A percentile compares a stretch with the other conserved stretches of the same genome.
Evolutionary conservation across 106 monocot species (phyloP).

Genomic region (Alisma plantagoaquatica): DNA sequence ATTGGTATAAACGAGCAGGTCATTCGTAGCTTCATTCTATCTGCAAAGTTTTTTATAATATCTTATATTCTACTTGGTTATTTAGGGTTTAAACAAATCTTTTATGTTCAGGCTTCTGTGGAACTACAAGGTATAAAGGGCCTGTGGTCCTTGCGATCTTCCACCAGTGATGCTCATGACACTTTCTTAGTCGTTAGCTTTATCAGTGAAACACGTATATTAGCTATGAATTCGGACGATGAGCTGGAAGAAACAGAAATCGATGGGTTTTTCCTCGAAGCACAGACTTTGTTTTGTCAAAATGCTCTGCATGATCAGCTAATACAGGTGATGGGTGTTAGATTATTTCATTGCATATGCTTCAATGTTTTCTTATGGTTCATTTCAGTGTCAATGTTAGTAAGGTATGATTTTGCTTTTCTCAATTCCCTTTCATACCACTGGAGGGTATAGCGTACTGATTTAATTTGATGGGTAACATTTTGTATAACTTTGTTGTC

Average conservation of each 20-base stretch:
- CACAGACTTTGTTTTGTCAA: constrained; percentile 92
- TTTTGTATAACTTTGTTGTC: too few species aligned
- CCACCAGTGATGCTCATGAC: constrained; percentile 69
- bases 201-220: constrained; percentile 86
- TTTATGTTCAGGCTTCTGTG: constrained; percentile 65
- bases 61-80: too few species aligned
- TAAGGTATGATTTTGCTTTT: too few species aligned
- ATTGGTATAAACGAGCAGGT: constrained; percentile 99
- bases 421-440: too few species aligned
- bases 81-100: too few species aligned
- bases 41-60: too few species aligned
- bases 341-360: too few species aligned
- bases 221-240: constrained; percentile 98
- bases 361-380: too few species aligned
- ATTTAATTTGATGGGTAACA: too few species aligned
- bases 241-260: constrained; percentile 98
- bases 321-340: constrained; percentile 78
- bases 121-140: constrained; percentile 99
- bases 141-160: constrained; percentile 83
- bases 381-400: too few species aligned
- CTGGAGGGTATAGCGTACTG: too few species aligned
- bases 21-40: too few species aligned
- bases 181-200: constrained; percentile 98
- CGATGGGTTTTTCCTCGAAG: constrained; percentile 81
- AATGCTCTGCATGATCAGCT: constrained; percentile 87